Base-by-base conservation (phyloP, 1,284 basidiomycete species). In the Pterula multifida region DNA sequence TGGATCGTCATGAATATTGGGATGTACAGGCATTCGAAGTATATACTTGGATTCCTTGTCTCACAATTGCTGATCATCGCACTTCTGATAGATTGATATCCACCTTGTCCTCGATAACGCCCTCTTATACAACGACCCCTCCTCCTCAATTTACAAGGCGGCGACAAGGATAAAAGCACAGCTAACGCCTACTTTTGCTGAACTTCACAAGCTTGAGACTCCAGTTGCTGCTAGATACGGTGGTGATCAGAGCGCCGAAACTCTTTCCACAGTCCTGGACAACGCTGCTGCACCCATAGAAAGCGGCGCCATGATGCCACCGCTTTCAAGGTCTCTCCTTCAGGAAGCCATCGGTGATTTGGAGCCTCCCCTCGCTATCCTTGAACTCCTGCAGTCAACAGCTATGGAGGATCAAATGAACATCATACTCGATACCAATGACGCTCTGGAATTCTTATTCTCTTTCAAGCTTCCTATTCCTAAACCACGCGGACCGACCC, bases 41-140 rank as follows among this genome's bases (percentile, higher is more conserved):
- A 55, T 44, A 72, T 57, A 23, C 26, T 15, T 32, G 50, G 44
- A 19, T 49, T 21, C 17, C 49, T 22, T 26, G 46, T 26, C 47
- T 0, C 42, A 22, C 35, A 44, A n/a, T 19, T 15, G 4, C 12
- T 46, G 24, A 26, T 49, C n/a, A 32, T n/a, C 49, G 17, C 39
- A 44, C 32, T 26, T 17, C 3, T 13, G 15, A 13, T 50, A 45
- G 47, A 19, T 55, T 48, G 94, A 98, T 60, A 67, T 97, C 36
- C 63, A 78, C 44, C 80, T 96, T 17, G 89, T 98, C 3, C 63
- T 92, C 13, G 71, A 80, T 55, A 99, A 98, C 59, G 94, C 94
- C 0, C 80, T 89, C 54, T 58, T 76, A 3, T 99, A 97, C 67
- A 98, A 98, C 64, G 79, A 82, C 56, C 65, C 77, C 0, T 85